Evolutionary conservation across 768 basidiomycete genomes (phyloP).

Genomic region (Tricholoma terreum): DNA sequence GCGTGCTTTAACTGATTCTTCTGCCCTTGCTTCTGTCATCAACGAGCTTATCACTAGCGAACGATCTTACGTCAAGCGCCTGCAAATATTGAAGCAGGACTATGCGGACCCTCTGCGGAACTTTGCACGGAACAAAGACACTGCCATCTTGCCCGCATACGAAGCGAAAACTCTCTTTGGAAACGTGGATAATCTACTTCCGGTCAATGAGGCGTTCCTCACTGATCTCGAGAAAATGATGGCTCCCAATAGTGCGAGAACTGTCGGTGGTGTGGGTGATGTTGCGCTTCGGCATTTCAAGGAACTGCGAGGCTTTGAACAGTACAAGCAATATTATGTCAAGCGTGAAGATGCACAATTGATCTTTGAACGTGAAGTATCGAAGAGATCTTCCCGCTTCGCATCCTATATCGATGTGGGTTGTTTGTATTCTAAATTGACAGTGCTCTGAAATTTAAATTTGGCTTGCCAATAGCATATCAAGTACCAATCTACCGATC

Average conservation of each 20-base stretch:
- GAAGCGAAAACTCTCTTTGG: conserved; percentile 93
- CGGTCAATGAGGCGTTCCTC: conserved; percentile 87
- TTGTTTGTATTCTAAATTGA: conserved; percentile 12
- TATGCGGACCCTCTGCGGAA: conserved; percentile 90
- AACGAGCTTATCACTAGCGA: conserved; percentile 90
- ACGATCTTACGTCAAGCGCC: conserved; percentile 79
- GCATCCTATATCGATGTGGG: conserved; percentile 84
- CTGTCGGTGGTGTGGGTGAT: conserved; percentile 73
- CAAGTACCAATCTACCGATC: conserved; percentile 78
- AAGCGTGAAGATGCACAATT: conserved; percentile 91
- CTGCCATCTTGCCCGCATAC: conserved; percentile 83
- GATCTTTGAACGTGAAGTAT: conserved; percentile 81
- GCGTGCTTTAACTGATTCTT: conserved; percentile 60
- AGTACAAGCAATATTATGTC: conserved; percentile 87
- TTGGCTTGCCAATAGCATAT: conserved; percentile 52
- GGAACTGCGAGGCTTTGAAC: conserved; percentile 79
- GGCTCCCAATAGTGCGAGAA: conserved; percentile 51
- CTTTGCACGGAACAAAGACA: conserved; percentile 81
- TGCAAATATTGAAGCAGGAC: conserved; percentile 78
- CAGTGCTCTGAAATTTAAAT: conserved; percentile 1
- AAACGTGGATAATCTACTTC: conserved; percentile 86
- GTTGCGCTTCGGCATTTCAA: conserved; percentile 86
- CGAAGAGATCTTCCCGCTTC: conserved; percentile 79
- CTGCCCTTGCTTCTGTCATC: conserved; percentile 69
- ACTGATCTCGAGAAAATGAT: conserved; percentile 79